A percentile compares a stretch with the other conserved stretches of the same genome.
phyloP scores from a whole-genome alignment of 345 rosid genomes.

The Sisymbrium irio region DNA sequence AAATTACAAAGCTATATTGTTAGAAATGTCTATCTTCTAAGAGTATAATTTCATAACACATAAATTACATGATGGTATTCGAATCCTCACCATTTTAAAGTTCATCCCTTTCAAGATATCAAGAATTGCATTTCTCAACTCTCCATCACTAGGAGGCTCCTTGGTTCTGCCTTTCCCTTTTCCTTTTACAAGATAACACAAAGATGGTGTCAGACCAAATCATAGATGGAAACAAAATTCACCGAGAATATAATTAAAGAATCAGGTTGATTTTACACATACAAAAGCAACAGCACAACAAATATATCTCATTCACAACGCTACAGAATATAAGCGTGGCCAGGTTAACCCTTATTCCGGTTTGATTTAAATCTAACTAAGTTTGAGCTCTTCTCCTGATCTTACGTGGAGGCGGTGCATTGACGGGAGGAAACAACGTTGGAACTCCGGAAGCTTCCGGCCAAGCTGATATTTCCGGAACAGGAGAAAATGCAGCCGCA shows the following conservation, averaged over 20 bases:
- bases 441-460: conserved; percentile 10
- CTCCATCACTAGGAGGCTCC: not conserved
- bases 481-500: not conserved
- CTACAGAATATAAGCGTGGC: no score
- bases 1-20: not conserved
- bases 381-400: no score
- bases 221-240: not conserved
- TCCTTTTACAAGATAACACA: not conserved
- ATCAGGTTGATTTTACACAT: no score
- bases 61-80: not conserved
- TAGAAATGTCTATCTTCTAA: not conserved
- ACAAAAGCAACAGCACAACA: no score
- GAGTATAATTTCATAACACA: not conserved
- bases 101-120: not conserved
- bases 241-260: not conserved
- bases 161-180: not conserved
- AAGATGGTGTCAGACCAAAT: not conserved
- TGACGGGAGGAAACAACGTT: conserved; percentile 6
- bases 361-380: no score
- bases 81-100: not conserved
- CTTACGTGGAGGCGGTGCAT: not conserved
- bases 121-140: not conserved
- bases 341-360: no score
- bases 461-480: conserved; percentile 12
- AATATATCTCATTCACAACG: no score